Base-by-base conservation (phyloP, 2,329 filamentous ascomycete species). In the Aschersonia sp. region DNA sequence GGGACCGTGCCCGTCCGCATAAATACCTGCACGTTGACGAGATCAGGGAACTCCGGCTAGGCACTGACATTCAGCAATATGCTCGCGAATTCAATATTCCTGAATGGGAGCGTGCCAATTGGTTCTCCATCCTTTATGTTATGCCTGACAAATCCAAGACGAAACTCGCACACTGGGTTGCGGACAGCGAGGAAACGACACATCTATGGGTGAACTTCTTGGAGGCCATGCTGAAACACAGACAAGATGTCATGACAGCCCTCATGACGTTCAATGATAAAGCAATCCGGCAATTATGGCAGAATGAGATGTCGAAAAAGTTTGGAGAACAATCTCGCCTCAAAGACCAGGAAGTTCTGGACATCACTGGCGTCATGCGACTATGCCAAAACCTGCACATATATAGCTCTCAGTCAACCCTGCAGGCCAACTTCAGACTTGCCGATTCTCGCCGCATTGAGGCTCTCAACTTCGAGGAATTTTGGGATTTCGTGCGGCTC, bases 1-100 rank as follows among this genome's bases (percentile, higher is more conserved):
- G 90, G 90, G 85, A 94, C 63, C 76, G 80, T 44, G 78, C 75
- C 7, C 81, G 86, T 37, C 81, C 85, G 1, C 78, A 80, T 30
- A 97, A 96, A 62, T 81, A 79, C 47, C 84, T 98, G 53, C 94
- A 94, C 63, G 86, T 98, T 52, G 92, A 98, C 58, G 88, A 97
- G 61, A 90, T 98, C 57, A 84, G 86, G 58, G 88, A 95, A 59
- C 88, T 97, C 44, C 81, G 89, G 52, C 79, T 82, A 35, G 88
- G 87, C 14, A 76, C 77, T 10, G 87, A 97, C 60, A 87, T 90
- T 14, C 80, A 85, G 49, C 90, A 94, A 60, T 94, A 95, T 61
- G 83, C 87, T 42, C 81, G 90, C 57, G 89, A 96, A 62, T 86
- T 85, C 59, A 78, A 80, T 40, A 69, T 92, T 29, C 68, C 81